Evolutionary conservation across 371 early-diverging fungal species (phyloP).

Genomic region (Apophysomyces sp.): DNA sequence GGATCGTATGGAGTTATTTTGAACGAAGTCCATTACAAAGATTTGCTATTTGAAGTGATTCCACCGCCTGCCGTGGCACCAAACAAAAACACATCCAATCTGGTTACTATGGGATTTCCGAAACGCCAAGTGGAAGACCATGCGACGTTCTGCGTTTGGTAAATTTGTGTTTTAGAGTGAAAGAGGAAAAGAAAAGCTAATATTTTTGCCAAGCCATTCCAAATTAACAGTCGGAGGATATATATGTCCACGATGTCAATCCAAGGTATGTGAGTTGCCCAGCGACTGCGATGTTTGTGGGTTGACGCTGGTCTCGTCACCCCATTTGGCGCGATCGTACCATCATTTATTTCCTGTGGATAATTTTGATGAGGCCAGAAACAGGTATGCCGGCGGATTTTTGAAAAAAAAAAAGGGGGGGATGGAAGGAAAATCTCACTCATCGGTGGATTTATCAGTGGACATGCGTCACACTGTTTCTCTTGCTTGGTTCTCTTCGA

Average conservation of each 20-base stretch:
- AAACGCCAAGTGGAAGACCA: constrained; percentile 51
- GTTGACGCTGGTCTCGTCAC: constrained; percentile 87
- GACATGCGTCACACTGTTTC: constrained; percentile 36
- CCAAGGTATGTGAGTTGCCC: constrained; percentile 88
- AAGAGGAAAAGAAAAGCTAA: background rate
- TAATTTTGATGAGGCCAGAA: constrained; percentile 60
- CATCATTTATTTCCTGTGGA: constrained; percentile 94
- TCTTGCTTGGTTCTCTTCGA: constrained; percentile 45
- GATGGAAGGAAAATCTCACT: background rate
- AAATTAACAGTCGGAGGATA: constrained; percentile 79
- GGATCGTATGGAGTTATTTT: constrained; percentile 84
- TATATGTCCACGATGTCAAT: constrained; percentile 84
- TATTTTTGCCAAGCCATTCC: constrained; percentile 61
- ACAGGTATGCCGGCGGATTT: constrained; percentile 17
- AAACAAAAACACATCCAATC: constrained; percentile 59
- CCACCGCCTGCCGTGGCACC: constrained; percentile 82
- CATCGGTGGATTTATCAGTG: constrained; percentile 13
- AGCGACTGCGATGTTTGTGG: constrained; percentile 94
- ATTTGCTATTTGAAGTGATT: constrained; percentile 74
- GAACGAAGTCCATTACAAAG: constrained; percentile 81
- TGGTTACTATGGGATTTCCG: constrained; percentile 95
- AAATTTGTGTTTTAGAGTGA: constrained; percentile 6
- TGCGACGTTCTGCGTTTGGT: constrained; percentile 86
- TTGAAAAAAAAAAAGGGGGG: background rate
- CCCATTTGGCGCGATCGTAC: constrained; percentile 93